Conservation (phyloP, 179 eudicot species). For the Gypsophila paniculata region DNA sequence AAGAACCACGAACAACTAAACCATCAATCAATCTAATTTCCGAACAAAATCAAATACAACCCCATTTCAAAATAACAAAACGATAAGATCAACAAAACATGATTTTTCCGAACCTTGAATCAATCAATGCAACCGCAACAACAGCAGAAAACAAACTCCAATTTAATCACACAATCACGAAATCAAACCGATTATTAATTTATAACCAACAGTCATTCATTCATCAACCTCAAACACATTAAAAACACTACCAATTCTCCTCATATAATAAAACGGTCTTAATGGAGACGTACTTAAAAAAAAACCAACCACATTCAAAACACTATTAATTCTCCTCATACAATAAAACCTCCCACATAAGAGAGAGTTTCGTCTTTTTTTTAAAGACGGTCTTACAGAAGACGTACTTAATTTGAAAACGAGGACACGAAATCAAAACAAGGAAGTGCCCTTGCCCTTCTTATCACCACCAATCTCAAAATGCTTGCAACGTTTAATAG, state of each 20-base stretch:
- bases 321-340: too few relatives aligned
- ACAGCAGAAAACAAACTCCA: too few relatives aligned
- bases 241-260: too few relatives aligned
- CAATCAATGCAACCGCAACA: too few relatives aligned
- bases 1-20: neutral
- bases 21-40: neutral
- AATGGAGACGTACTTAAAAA: too few relatives aligned
- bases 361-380: too few relatives aligned
- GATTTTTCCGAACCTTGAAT: too few relatives aligned
- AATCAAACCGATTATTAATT: neutral
- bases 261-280: too few relatives aligned
- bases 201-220: neutral
- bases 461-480: slow-evolving; percentile 18
- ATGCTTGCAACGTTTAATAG: slow-evolving; percentile 13
- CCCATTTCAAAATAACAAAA: neutral
- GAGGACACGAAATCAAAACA: neutral
- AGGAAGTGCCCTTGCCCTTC: slow-evolving; percentile 17
- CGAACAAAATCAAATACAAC: neutral
- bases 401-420: too few relatives aligned
- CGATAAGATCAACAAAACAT: neutral
- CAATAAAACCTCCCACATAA: neutral
- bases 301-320: too few relatives aligned
- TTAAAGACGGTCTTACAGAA: too few relatives aligned
- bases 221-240: neutral
- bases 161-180: too few relatives aligned